Evolutionary conservation across 1,139 yeast genomes (phyloP), one percentile per base, ranked within the genome.

Genomic region (Candida freyschussii): DNA sequence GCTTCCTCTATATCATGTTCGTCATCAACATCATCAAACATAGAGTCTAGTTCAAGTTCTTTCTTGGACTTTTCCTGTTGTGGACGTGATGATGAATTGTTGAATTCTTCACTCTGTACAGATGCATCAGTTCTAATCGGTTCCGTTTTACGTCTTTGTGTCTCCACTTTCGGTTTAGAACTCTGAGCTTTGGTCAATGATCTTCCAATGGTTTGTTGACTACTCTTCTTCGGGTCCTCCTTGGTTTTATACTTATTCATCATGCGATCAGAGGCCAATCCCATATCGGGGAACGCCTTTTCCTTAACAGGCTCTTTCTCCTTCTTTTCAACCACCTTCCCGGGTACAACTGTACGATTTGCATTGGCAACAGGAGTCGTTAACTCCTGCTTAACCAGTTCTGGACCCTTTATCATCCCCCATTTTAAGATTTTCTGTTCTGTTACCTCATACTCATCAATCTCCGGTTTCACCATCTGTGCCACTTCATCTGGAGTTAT

Each of bases 331-430:
- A 13, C 11, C 5, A 12, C 18, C 6, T 9, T 21, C 15, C 18
- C 24, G 7, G 13, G 23, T 9, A 17, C 21, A 5, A 21, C 24
- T 9, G 27, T n/a, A 11, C 17, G 17, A 6, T 15, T 17, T 21
- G 28, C 4, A 9, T 26, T 14, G 6, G 22, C 13, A 13, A 21
- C 16, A 12, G 21, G 17, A 9, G 22, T 13, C 10, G 20, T 18
- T 17, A 15, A 23, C 26, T 31, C 36, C 5, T 13, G 25, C 10
- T 28, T n/a, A 5, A 41, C 29, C 9, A 45, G 24, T 9, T 41
- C 50, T 3, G 55, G 53, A 12, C 59, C 55, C 24, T 47, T 46
- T 11, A 53, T 50, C 1, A 56, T 30, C 4, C 60, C 61, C 60
- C 58, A 55, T 21, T 16, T 45, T 4, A 24, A 26, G 31, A 50